Percentiles rank a stretch among this genome's conserved stretches.
Evolutionary conservation across 495 filamentous ascomycete species (phyloP).

Genomic region (Penicillium simplicissimum): DNA sequence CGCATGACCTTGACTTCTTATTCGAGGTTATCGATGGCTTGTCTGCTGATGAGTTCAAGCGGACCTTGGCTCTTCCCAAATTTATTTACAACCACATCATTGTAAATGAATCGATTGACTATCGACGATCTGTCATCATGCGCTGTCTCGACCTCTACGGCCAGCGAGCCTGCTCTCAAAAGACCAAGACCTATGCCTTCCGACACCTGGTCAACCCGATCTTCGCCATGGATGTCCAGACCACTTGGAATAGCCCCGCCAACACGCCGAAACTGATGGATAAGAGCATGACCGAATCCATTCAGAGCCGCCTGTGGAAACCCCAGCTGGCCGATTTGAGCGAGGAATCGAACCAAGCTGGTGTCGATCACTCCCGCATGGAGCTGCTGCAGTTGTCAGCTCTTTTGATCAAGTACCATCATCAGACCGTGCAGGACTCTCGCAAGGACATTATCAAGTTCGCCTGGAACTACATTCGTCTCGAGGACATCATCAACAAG

Average conservation of each 20-base stretch:
- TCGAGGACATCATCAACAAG: constrained; percentile 99
- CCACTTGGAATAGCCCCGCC: constrained; percentile 47
- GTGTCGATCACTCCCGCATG: constrained; percentile 94
- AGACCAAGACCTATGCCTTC: constrained; percentile 90
- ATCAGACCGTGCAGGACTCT: constrained; percentile 77
- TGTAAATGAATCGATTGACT: constrained; percentile 80
- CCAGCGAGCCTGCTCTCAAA: constrained; percentile 72
- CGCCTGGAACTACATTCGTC: constrained; percentile 95
- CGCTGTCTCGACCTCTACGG: constrained; percentile 88
- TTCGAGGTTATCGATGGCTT: constrained; percentile 84
- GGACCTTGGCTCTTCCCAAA: constrained; percentile 68
- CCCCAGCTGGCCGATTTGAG: constrained; percentile 78
- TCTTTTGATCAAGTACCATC: constrained; percentile 91
- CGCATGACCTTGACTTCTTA: constrained; percentile 83
- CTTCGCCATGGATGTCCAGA: constrained; percentile 92
- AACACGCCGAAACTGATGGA: constrained; percentile 79
- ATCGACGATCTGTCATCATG: constrained; percentile 80
- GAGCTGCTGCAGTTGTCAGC: constrained; percentile 93
- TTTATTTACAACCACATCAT: constrained; percentile 89
- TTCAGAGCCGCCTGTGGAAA: constrained; percentile 93
- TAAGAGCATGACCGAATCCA: constrained; percentile 81
- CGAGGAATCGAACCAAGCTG: constrained; percentile 82
- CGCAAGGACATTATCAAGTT: constrained; percentile 99
- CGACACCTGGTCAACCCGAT: constrained; percentile 94
- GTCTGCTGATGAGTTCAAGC: constrained; percentile 78